These are phyloP conservation scores for Ceratocystis lukuohia DNA, from an alignment of 2,329 filamentous ascomycete species.

Conservation along the genomic window DNA sequence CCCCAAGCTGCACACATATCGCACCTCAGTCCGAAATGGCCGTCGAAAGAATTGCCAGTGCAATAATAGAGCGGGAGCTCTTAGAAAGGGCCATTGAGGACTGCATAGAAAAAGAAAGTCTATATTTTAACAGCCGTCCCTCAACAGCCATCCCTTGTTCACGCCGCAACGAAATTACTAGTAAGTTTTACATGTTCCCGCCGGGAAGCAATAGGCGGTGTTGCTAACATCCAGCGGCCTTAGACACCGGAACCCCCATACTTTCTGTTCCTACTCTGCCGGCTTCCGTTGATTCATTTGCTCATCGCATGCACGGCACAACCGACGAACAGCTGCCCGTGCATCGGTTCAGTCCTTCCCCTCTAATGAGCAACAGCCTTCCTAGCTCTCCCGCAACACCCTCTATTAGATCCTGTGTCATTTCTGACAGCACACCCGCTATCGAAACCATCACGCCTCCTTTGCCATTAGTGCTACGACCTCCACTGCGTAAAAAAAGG, in stretches of 20 bases:
- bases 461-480: constrained; percentile 44
- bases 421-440: constrained; percentile 13
- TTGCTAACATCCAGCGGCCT: not conserved
- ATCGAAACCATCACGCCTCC: constrained; percentile 37
- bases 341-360: constrained; percentile 11
- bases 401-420: constrained; percentile 18
- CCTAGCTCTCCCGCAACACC: constrained; percentile 6
- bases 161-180: constrained; percentile 22
- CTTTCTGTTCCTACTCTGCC: constrained; percentile 45
- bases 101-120: constrained; percentile 45
- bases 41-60: constrained; percentile 42
- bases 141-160: constrained; percentile 35
- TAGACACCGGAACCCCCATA: constrained; percentile 25
- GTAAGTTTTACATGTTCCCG: constrained; percentile 21
- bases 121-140: constrained; percentile 41
- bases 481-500: constrained; percentile 51
- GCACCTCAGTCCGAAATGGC: constrained; percentile 38
- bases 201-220: not conserved
- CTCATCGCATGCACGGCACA: constrained; percentile 29
- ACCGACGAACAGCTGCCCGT: not conserved
- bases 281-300: constrained; percentile 44
- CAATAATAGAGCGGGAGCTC: constrained; percentile 45
- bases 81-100: constrained; percentile 47
- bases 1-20: constrained; percentile 33
- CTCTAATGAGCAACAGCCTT: not conserved